Conservation (phyloP, 2,329 filamentous ascomycete species). For the Teratosphaeria destructans region DNA sequence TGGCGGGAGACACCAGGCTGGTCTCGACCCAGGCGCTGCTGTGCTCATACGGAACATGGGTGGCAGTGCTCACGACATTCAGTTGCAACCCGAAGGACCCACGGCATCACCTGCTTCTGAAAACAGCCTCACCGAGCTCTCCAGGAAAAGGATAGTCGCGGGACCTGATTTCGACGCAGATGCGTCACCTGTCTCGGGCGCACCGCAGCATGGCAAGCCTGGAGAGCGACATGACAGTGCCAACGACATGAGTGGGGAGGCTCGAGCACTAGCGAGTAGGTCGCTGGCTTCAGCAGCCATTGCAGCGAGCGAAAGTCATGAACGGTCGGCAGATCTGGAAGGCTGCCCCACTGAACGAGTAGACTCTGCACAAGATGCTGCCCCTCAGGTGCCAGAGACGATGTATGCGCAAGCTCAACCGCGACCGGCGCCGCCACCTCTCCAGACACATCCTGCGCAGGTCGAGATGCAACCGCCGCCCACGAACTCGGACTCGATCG, state of each 20-base stretch:
- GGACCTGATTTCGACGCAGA: not conserved
- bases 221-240: constrained; percentile 1
- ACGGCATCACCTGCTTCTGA: not conserved
- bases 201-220: not conserved
- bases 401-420: not conserved
- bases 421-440: not conserved
- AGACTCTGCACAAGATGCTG: constrained; percentile 12
- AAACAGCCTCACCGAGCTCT: not conserved
- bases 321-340: not conserved
- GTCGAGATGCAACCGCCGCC: not conserved
- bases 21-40: not conserved
- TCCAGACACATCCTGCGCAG: not conserved
- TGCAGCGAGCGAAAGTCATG: not conserved
- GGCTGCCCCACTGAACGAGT: constrained; percentile 1
- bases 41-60: not conserved
- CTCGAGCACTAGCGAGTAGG: not conserved
- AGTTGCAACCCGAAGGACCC: not conserved
- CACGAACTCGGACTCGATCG: constrained; percentile 4
- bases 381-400: constrained; percentile 5
- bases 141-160: not conserved
- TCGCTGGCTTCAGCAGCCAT: not conserved
- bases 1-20: not conserved
- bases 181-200: not conserved
- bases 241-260: not conserved
- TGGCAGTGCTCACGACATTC: not conserved